Base-by-base conservation (phyloP, 208 protist species). In the Wallacemonas rigidus region DNA sequence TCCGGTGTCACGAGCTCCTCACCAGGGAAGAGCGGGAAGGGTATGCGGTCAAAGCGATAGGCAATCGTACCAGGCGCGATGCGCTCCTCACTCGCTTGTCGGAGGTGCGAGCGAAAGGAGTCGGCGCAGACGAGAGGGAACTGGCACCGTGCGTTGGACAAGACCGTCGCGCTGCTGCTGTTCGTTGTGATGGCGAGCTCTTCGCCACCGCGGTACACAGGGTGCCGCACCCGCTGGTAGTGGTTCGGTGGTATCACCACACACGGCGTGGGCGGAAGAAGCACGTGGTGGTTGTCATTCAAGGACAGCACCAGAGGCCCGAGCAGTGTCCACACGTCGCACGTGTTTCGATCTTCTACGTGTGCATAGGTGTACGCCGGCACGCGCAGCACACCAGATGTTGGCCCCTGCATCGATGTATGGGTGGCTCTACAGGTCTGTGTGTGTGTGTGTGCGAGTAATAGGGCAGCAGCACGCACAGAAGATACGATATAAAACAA, bases 1-100 rank as follows among this genome's bases (percentile, higher is more conserved):
- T 39, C 64, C 14, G 79, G 70, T 3, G 67, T 72, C 4, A 72
- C 75, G 2, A 82, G 71, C 67, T 86, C 72, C 74, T 95, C 90
- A 36, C 90, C 94, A 12, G 96, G 96, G 62, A 95, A 94, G 9
- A 98, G 85, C 50, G 96, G 91, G 77, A 98, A 98, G 39, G 94
- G 95, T 1, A 84, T 70, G 60, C 87, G 83, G 7, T 56, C 51
- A 35, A 97, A 82, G 41, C 96, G 90, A 17, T 97, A 81, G 63
- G 97, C 95, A 45, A 80, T 70, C 61, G 95, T 83, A 48, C 94
- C 93, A 44, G 83, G 70, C n/a, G 77, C 65, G 11, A 62, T 14
- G 11, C 57, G 12, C 14, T 45, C 15, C 44, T 53, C 35, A 6
- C 60, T 51, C 35, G 43, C 65, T 2, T 17, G 56, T 17, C 40